Base-by-base conservation (phyloP, 768 basidiomycete genomes). In the Russula earlei region DNA sequence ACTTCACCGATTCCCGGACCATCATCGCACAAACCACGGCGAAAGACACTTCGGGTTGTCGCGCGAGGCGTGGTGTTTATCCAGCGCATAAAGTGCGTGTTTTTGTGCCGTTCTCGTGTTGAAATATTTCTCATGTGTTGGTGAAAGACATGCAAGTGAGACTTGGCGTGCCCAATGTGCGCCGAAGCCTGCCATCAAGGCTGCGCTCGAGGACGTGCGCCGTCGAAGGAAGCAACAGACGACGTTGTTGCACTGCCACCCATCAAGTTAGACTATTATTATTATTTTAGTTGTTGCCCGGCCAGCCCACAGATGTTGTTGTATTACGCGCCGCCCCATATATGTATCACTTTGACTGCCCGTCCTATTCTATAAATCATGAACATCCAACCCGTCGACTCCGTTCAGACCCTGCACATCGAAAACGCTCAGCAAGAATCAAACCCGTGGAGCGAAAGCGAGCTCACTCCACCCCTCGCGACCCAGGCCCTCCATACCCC, bases 201-300 rank as follows among this genome's bases (percentile, higher is more conserved):
- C 77, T 37, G 89, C 89, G 6, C 68, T 90, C 34, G 76, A 87
- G 60, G 85, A 90, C 44, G 85, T 89, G 9, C 78, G 84, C 46
- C 64, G 63, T 25, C 62, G 64, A 34, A 60, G 66, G 19, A 40
- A 58, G 45, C n/a, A 44, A n/a, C 33, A 43, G 15, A 38, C 27
- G 11, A 38, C 20, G 2, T 36, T 36, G 11, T 36, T 36, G 34
- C 29, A 31, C 29, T 31, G 29, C 29, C 29, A 31, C 29, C 10
- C 29, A 31, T 31, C 10, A n/a, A 5, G 29, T 31, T 31, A 5
- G 29, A 52, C 51, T 41, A 51, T 40, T 40, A 31, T 44, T 27
- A 5, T 38, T 6, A 34, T 46, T 29, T 44, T 31, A 31, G 29
- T 31, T 31, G 10, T n/a, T n/a, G n/a, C n/a, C n/a, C n/a, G n/a